A percentile compares a stretch with the other conserved stretches of the same genome.
Conservation (phyloP, 305 asterid species). For the Andrographis paniculata region DNA sequence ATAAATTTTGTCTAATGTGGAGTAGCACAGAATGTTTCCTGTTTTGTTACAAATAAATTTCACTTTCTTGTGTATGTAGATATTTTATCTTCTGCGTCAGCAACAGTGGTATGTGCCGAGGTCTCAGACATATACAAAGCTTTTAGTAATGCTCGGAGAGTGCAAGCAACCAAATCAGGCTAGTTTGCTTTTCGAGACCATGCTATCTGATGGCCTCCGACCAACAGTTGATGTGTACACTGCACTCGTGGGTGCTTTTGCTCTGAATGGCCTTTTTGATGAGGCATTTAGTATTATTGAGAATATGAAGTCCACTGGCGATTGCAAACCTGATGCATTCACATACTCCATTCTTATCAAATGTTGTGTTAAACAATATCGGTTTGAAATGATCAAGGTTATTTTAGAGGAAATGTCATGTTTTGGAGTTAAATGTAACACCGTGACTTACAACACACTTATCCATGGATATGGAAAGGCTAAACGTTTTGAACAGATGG, state of each 20-base stretch:
- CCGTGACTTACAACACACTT: slow-evolving; percentile 59
- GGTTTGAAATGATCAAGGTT: slow-evolving; percentile 40
- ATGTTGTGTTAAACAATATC: slow-evolving; percentile 47
- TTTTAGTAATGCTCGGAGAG: slow-evolving; percentile 80
- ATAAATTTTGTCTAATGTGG: slow-evolving; percentile 11
- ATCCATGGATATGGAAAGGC: slow-evolving; percentile 92
- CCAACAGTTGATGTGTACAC: slow-evolving; percentile 73
- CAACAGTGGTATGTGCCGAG: slow-evolving; percentile 85
- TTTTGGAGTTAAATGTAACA: slow-evolving; percentile 49
- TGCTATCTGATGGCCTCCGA: slow-evolving; percentile 66
- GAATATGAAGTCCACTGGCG: slow-evolving; percentile 48
- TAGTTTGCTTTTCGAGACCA: slow-evolving; percentile 51
- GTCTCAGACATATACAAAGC: slow-evolving; percentile 62
- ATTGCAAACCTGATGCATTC: slow-evolving; percentile 75
- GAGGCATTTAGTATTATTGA: slow-evolving; percentile 45
- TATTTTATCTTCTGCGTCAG: slow-evolving; percentile 74
- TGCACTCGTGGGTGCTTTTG: slow-evolving; percentile 69
- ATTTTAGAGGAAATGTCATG: slow-evolving; percentile 55
- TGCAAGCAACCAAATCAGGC: slow-evolving; percentile 76
- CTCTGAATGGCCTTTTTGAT: slow-evolving; percentile 55
- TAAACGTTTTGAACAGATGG: slow-evolving; percentile 53
- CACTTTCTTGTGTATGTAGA: slow-evolving; percentile 31
- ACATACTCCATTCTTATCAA: slow-evolving; percentile 72
- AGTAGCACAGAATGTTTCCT: slow-evolving; percentile 2
- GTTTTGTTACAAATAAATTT: slow-evolving; percentile 7